Evolutionary conservation across 306 rosid genomes (phyloP).

Genomic region (Phaseolus lunatus): DNA sequence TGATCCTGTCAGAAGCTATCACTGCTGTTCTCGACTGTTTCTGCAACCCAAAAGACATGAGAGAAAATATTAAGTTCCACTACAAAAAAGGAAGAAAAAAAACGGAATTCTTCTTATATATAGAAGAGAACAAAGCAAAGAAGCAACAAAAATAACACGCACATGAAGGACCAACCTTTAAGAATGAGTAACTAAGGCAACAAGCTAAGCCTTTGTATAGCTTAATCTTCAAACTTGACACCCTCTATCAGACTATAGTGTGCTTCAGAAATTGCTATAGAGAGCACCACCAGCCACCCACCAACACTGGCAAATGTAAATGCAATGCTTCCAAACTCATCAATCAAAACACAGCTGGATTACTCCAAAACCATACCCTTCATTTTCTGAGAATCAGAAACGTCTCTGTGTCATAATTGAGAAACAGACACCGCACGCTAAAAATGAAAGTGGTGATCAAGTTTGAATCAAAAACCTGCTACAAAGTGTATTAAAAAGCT

Average conservation of each 20-base stretch:
- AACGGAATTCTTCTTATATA: constrained; percentile 31
- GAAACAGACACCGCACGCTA: constrained; percentile 50
- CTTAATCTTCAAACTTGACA: constrained; percentile 66
- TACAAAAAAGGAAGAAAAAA: constrained; percentile 29
- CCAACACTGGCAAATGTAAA: constrained; percentile 31
- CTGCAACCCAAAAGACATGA: constrained; percentile 29
- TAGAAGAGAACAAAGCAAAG: constrained; percentile 55
- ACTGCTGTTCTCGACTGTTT: constrained; percentile 32
- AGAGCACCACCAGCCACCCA: constrained; percentile 46
- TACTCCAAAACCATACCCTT: constrained; percentile 43
- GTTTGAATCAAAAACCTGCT: constrained; percentile 40
- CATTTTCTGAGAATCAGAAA: constrained; percentile 47
- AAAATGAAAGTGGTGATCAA: constrained; percentile 37
- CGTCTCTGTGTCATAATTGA: constrained; percentile 38
- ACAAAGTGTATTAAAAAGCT: constrained; percentile 25
- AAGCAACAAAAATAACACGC: constrained; percentile 26
- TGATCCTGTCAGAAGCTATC: constrained; percentile 33
- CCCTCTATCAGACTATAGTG: constrained; percentile 16
- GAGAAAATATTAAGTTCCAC: neutral
- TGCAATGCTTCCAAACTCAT: constrained; percentile 58
- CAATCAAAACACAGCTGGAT: constrained; percentile 49
- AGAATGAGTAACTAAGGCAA: constrained; percentile 61
- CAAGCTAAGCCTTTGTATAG: constrained; percentile 49
- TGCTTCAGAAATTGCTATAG: constrained; percentile 28
- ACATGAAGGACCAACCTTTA: constrained; percentile 73